phyloP scores from a whole-genome alignment of 768 basidiomycete genomes.

The Leccinum subtestaceum region DNA sequence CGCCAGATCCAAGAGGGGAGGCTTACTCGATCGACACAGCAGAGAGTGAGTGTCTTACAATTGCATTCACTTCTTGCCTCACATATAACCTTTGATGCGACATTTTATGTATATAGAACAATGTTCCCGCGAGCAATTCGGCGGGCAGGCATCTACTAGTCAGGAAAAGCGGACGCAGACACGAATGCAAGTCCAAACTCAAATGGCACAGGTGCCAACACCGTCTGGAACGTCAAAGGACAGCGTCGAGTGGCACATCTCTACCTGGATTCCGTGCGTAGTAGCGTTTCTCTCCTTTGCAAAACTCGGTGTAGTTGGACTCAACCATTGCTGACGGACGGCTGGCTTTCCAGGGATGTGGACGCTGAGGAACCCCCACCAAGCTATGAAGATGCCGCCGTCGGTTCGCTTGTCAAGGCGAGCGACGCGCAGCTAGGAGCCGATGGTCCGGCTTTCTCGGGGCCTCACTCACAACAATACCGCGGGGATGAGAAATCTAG shows the following conservation, averaged over 20 bases:
- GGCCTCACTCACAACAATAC: neutral
- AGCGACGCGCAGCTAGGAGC: too few species aligned
- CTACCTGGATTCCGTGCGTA: slow-evolving; percentile 6
- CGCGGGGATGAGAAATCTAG: neutral
- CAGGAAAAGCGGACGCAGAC: neutral
- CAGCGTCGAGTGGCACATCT: neutral
- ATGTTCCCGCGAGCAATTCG: neutral
- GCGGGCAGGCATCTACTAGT: neutral
- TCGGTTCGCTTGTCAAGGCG: neutral
- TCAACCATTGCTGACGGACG: neutral
- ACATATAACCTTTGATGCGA: neutral
- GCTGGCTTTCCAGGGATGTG: neutral
- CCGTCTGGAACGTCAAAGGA: neutral
- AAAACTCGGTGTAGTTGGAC: neutral
- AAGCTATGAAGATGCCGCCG: slow-evolving; percentile 11
- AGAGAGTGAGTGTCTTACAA: slow-evolving; percentile 1
- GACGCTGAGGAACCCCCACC: slow-evolving; percentile 11
- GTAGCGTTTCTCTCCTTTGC: neutral
- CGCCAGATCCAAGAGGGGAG: neutral
- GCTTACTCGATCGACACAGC: neutral
- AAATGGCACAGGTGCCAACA: neutral
- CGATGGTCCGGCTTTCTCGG: neutral
- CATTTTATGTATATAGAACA: neutral
- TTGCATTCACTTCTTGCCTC: neutral
- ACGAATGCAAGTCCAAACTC: neutral